Base-by-base conservation (phyloP, 805 yeast species). In the Metahyphopichia silvanorum region DNA sequence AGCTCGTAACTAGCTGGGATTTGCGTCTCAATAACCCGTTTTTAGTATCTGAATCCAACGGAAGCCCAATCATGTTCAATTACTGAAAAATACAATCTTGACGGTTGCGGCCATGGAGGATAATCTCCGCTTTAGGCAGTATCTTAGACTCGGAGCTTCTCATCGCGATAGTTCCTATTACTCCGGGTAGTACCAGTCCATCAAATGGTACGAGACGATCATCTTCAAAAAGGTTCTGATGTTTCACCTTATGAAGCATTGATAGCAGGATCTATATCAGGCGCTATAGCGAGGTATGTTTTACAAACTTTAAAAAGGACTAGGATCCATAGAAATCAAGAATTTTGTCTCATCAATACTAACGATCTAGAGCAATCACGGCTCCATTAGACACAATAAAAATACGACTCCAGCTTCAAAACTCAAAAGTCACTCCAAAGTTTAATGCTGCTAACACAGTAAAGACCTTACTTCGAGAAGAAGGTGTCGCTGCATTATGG, bases 401-500 rank as follows among this genome's bases (percentile, higher is more conserved):
- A 55, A 85, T 86, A 42, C 63, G 94, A 33, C 63, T 83, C 22
- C 95, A 86, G 51, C 60, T 86, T 2, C 79, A 74, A 38, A 59
- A 63, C 0, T 33, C 43, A 5, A 46, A 47, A 1, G 46, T 22
- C 32, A 31, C 35, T 4, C 21, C 35, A 21, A 33, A 37, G 13
- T 41, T 45, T 8, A 70, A 75, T 3, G 50, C 66, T 3, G 20
- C 46, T 3, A 35, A 53, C 13, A 65, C 80, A 0, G 53, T 76
- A 29, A 40, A 39, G 10, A 54, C 63, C 1, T 70, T 87, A 2
- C 40, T 71, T 1, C 51, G 55, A 13, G 67, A 76, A 21, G 98
- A 91, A 55, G 95, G 95, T 1, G 25, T 81, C 0, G 39, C 56
- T 10, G 91, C 87, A 0, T 66, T 91, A n/a, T 93, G 98, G 98